phyloP scores from a whole-genome alignment of 805 yeast genomes.

The Kluyveromyces wickerhamii region DNA sequence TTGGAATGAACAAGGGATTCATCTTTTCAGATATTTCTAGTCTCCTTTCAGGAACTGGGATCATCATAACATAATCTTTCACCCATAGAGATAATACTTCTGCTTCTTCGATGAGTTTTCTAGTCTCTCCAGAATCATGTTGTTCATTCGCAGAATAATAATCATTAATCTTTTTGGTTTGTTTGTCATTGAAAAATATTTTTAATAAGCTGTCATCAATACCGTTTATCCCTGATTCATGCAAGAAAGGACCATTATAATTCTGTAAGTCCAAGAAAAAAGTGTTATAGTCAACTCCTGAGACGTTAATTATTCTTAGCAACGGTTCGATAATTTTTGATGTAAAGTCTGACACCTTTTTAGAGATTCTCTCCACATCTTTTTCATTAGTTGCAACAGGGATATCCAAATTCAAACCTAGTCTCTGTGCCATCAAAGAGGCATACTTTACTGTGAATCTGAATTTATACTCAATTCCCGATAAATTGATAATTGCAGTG shows the following conservation, averaged over 20 bases:
- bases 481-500: conserved; percentile 50
- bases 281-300: conserved; percentile 70
- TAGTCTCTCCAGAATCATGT: conserved; percentile 31
- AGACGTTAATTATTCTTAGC: conserved; percentile 49
- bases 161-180: conserved; percentile 17
- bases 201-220: conserved; percentile 13
- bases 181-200: conserved; percentile 16
- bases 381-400: conserved; percentile 31
- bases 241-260: conserved; percentile 33
- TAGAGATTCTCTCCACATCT: conserved; percentile 10
- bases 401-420: conserved; percentile 50
- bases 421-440: conserved; percentile 48
- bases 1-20: conserved; percentile 78
- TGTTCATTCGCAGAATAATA: conserved; percentile 24
- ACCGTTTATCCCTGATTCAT: conserved; percentile 15
- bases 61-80: conserved; percentile 36
- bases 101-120: conserved; percentile 33
- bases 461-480: conserved; percentile 57
- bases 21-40: conserved; percentile 33
- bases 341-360: conserved; percentile 15
- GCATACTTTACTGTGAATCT: conserved; percentile 53
- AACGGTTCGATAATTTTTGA: conserved; percentile 45
- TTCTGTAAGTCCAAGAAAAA: conserved; percentile 64
- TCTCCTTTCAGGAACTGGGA: conserved; percentile 36
- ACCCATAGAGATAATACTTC: conserved; percentile 46